phyloP scores from a whole-genome alignment of 1,284 basidiomycete genomes.

The Cutaneotrichosporon curvatum region DNA sequence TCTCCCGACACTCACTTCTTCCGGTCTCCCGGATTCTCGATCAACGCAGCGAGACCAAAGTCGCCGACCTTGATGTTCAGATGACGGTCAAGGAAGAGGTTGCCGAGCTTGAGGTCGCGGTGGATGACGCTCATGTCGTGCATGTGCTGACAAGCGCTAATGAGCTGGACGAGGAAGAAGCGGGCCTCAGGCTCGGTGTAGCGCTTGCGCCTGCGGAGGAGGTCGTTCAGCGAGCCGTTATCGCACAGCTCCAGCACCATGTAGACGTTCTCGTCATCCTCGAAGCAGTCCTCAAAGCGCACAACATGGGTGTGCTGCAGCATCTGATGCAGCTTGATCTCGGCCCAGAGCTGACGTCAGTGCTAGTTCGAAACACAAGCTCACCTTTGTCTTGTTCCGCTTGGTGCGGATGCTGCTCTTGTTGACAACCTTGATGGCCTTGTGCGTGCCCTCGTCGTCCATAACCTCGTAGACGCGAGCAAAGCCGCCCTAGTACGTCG shows the following conservation, averaged over 20 bases:
- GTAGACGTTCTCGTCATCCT: constrained; percentile 92
- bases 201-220: constrained; percentile 77
- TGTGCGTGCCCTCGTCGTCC: constrained; percentile 56
- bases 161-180: constrained; percentile 87
- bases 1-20: constrained; percentile 60
- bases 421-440: constrained; percentile 83
- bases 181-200: constrained; percentile 90
- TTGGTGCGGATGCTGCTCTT: constrained; percentile 76
- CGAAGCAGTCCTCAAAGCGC: constrained; percentile 86
- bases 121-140: constrained; percentile 91
- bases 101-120: constrained; percentile 90
- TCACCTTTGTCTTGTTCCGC: constrained; percentile 85
- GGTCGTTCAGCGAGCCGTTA: constrained; percentile 73
- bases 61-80: constrained; percentile 98
- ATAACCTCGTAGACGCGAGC: constrained; percentile 83
- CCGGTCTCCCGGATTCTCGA: constrained; percentile 90
- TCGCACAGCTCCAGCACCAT: constrained; percentile 92
- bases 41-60: constrained; percentile 92
- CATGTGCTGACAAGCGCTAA: constrained; percentile 95
- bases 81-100: constrained; percentile 81
- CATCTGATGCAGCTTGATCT: constrained; percentile 95
- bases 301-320: constrained; percentile 91
- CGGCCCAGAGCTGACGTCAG: constrained; percentile 73
- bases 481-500: constrained; percentile 64
- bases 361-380: constrained; percentile 15